phyloP scores from a whole-genome alignment of 306 rosid genomes.

The Oxytropis ochrocephala region DNA sequence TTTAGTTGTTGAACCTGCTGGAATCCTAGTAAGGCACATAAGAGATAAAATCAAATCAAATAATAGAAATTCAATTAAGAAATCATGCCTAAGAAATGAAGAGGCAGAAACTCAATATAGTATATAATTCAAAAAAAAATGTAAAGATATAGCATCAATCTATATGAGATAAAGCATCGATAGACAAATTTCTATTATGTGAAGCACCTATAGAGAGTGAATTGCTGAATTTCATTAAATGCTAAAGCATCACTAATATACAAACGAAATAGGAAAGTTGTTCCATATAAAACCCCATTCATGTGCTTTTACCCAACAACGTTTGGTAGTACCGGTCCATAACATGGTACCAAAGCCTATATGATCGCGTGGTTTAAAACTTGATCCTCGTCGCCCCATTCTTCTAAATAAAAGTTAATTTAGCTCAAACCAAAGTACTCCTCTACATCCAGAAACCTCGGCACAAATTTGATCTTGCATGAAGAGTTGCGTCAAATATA shows the following conservation, averaged over 20 bases:
- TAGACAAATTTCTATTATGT: neutral
- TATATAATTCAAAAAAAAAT: neutral
- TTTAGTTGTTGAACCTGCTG: slow-evolving; percentile 38
- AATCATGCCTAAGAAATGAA: slow-evolving; percentile 6
- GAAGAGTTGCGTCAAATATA: neutral
- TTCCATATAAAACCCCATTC: neutral
- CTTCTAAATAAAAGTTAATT: neutral
- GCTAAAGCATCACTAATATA: neutral
- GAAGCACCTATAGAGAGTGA: neutral
- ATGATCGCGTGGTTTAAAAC: neutral
- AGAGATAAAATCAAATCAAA: neutral
- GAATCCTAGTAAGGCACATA: slow-evolving; percentile 37
- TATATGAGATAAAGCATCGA: neutral
- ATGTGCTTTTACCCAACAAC: neutral
- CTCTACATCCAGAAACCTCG: neutral
- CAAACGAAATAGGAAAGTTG: neutral
- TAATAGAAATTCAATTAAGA: neutral
- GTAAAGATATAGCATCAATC: neutral
- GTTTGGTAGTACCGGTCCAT: neutral
- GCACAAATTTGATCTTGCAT: neutral
- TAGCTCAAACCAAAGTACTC: neutral
- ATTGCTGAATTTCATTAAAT: neutral
- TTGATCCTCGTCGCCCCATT: neutral
- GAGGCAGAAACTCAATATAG: neutral
- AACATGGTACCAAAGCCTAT: neutral